Evolutionary conservation across 768 basidiomycete genomes (phyloP).

Genomic region (Boletellus sp.): DNA sequence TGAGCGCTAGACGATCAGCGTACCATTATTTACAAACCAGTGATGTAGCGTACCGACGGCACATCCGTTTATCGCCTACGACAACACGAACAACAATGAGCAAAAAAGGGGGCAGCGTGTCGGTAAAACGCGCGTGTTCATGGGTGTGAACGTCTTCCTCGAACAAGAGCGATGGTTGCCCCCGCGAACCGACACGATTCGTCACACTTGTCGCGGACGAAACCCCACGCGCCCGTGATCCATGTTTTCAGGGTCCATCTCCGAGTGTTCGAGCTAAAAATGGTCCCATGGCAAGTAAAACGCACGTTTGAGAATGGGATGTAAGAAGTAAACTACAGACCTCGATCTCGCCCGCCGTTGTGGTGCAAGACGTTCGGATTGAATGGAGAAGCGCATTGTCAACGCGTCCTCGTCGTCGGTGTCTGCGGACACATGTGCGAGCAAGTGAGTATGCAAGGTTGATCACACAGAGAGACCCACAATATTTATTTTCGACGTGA

Average conservation of each 20-base stretch:
- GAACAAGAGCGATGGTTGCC: conserved; percentile 13
- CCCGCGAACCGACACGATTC: conserved; percentile 5
- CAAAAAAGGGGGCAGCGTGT: neutral
- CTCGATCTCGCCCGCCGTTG: conserved; percentile 2
- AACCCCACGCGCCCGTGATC: conserved; percentile 11
- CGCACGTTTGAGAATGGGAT: neutral
- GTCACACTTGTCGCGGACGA: conserved; percentile 11
- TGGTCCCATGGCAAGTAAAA: neutral
- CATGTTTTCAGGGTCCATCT: conserved; percentile 9
- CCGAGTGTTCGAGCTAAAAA: conserved; percentile 5
- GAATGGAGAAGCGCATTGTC: conserved; percentile 20
- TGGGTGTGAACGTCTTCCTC: conserved; percentile 4
- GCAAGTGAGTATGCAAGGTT: neutral
- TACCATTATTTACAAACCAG: no score
- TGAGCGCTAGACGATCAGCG: neutral
- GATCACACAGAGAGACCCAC: conserved; percentile 21
- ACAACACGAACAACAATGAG: no score
- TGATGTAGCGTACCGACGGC: no score
- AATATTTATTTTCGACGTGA: conserved; percentile 19
- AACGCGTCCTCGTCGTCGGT: conserved; percentile 25
- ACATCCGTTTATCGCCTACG: no score
- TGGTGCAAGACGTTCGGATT: neutral
- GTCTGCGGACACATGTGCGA: conserved; percentile 13
- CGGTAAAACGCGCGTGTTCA: conserved; percentile 5
- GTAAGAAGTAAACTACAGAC: conserved; percentile 6